Conservation (phyloP, 805 yeast species). For the Kazachstania martiniae region DNA sequence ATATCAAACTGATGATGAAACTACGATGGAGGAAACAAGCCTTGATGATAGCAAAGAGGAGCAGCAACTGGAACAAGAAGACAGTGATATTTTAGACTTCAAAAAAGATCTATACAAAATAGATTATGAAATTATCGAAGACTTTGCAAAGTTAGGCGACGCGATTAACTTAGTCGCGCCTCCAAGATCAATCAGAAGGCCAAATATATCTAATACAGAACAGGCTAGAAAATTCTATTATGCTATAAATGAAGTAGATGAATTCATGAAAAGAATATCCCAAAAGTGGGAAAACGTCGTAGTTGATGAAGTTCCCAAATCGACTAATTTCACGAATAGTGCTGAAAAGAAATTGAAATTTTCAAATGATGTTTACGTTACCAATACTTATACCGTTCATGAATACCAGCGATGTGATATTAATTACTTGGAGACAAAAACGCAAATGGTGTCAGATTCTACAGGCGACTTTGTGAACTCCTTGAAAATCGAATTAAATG, state of each 20-base stretch:
- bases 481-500: conserved; percentile 55
- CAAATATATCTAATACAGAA: conserved; percentile 12
- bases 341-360: conserved; percentile 14
- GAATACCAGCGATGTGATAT: conserved; percentile 24
- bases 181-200: conserved; percentile 21
- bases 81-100: neutral
- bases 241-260: conserved; percentile 3
- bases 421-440: conserved; percentile 12
- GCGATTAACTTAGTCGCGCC: conserved; percentile 11
- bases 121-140: neutral
- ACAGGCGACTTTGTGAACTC: conserved; percentile 11
- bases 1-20: neutral
- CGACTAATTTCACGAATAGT: neutral
- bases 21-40: neutral
- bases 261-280: neutral
- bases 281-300: neutral
- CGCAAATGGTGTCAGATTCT: conserved; percentile 12
- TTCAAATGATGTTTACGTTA: conserved; percentile 17
- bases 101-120: neutral
- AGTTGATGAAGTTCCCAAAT: conserved; percentile 1
- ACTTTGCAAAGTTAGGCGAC: no score
- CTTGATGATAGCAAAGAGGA: no score
- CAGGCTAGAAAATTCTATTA: conserved; percentile 14
- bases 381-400: conserved; percentile 19
- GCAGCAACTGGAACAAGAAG: no score